phyloP scores from a whole-genome alignment of 2,329 filamentous ascomycete species.

The Emmonsiellopsis sp. region DNA sequence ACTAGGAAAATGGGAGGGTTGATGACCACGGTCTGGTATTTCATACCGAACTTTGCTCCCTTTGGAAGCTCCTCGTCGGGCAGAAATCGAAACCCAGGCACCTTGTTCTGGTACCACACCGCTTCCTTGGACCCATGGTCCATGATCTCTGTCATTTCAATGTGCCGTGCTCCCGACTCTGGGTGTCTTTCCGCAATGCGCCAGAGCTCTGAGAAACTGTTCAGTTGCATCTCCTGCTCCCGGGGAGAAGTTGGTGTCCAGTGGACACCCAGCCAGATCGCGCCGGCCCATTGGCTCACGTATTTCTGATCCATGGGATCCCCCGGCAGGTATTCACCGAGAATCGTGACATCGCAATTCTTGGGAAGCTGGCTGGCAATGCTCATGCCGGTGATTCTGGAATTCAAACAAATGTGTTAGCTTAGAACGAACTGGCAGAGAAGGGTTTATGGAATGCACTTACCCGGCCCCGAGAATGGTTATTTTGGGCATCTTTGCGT shows the following conservation, averaged over 20 bases:
- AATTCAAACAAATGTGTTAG: background rate
- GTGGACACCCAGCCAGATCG: background rate
- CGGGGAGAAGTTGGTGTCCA: background rate
- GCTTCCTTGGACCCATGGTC: background rate
- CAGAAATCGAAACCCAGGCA: slow-evolving; percentile 4
- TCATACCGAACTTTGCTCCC: slow-evolving; percentile 14
- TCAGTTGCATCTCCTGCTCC: background rate
- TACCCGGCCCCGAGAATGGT: slow-evolving; percentile 9
- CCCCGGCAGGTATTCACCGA: slow-evolving; percentile 24
- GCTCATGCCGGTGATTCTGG: slow-evolving; percentile 17
- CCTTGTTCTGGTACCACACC: slow-evolving; percentile 5
- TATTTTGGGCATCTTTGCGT: slow-evolving; percentile 4
- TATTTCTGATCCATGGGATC: slow-evolving; percentile 19
- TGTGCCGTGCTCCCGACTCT: slow-evolving; percentile 5
- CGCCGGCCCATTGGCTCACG: slow-evolving; percentile 24
- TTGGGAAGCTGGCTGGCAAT: slow-evolving; percentile 20
- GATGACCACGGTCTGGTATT: background rate
- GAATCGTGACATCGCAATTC: slow-evolving; percentile 23
- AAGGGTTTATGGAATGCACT: background rate
- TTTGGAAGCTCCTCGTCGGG: slow-evolving; percentile 10
- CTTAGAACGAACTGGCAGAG: background rate
- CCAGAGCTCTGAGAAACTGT: background rate
- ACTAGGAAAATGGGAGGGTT: background rate
- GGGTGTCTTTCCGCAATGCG: background rate
- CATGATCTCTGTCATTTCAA: background rate